Evolutionary conservation across 2,329 filamentous ascomycete species (phyloP), one percentile per base, ranked within the genome.

Genomic region (Penicillium paneum): DNA sequence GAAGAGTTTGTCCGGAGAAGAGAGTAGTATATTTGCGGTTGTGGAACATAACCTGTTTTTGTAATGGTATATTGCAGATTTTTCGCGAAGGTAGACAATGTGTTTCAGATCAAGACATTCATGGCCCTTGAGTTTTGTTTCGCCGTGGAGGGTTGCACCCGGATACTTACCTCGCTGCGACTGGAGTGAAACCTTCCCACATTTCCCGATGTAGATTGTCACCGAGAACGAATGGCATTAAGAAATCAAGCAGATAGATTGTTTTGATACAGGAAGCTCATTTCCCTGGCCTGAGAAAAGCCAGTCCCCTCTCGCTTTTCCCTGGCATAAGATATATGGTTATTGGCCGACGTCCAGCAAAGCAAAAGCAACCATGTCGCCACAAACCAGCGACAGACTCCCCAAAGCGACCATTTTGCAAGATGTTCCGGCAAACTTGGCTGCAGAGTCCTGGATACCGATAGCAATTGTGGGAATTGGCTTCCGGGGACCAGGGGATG

Each of bases 381-480:
- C 8, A 17, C 24, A 34, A 29, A 5, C 12, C 6, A 49, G 8
- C 11, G 28, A 24, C 17, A n/a, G 17, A 1, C 28, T 15, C 13
- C 15, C 3, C 12, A 34, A 24, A 12, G 13, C 11, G 11, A 26
- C 5, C 13, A 11, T 2, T 21, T n/a, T 21, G 2, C 17, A 54
- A 19, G 52, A 54, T 29, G 55, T 50, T 15, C 13, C 55, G 15
- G 48, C 43, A 5, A 43, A 43, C 1, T 35, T 57, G 10, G 11
- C 19, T 1, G 19, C 49, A 1, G 53, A 57, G 36, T 35, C 52
- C 0, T 61, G 48, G 5, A 59, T 56, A 49, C 64, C 66, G 7
- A 64, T 67, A 49, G 66, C 66, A 1, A 55, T 68, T 31, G 45
- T 69, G 12, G 66, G 66, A 7, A 63, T 67, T 44, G 63, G 61